A percentile compares a stretch with the other conserved stretches of the same genome.
Evolutionary conservation across 768 basidiomycete genomes (phyloP).

Genomic region (Podaxis sp.): DNA sequence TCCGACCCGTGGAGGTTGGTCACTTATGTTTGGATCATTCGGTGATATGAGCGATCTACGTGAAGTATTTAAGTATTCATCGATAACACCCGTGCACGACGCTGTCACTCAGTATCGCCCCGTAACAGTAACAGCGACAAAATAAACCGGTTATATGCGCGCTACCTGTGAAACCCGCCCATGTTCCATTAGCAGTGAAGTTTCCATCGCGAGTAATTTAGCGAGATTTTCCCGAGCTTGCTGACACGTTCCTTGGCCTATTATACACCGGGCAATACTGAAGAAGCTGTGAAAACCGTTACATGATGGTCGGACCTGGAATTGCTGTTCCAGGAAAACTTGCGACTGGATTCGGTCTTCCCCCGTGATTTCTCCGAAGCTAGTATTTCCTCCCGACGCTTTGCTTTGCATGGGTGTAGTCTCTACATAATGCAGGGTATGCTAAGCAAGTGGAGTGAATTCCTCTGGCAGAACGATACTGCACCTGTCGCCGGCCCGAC

Average conservation of each 20-base stretch:
- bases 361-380: conserved; percentile 6
- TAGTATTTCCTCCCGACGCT: not conserved
- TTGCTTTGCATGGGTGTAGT: not conserved
- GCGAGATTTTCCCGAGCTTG: conserved; percentile 10
- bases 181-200: not conserved
- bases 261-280: not conserved
- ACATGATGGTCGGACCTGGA: not conserved
- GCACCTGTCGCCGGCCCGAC: not conserved
- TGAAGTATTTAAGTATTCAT: not conserved
- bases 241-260: not conserved
- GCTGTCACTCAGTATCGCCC: not conserved
- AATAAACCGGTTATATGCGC: not conserved
- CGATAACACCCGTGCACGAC: not conserved
- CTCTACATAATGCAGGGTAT: not conserved
- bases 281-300: not conserved
- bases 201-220: not conserved
- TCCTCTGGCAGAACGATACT: not conserved
- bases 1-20: not conserved
- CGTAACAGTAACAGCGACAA: not conserved
- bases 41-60: not conserved
- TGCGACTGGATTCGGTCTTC: not conserved
- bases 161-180: not conserved
- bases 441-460: not conserved
- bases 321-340: not conserved
- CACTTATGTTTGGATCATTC: not conserved